These are phyloP conservation scores for Microsporum canis DNA, from an alignment of 2,329 filamentous ascomycete species.

Conservation along the genomic window DNA sequence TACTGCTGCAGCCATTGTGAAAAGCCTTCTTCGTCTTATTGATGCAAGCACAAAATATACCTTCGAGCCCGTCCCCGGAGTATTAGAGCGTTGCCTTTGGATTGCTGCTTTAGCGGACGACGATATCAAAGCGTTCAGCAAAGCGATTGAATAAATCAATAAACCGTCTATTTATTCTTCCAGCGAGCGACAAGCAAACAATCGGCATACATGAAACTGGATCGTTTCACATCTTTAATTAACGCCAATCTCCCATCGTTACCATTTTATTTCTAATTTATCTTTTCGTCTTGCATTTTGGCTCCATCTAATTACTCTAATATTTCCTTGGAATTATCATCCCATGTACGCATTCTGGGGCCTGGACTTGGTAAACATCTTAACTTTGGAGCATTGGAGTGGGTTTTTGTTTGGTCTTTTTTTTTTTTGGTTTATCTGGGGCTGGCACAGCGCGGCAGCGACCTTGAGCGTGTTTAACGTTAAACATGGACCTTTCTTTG, in stretches of 20 bases:
- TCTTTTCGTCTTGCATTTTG: not conserved
- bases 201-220: not conserved
- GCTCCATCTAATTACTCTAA: not conserved
- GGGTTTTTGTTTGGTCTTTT: not conserved
- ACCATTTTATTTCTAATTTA: not conserved
- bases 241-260: not conserved
- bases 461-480: not conserved
- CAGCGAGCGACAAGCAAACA: not conserved
- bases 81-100: slow-evolving; percentile 54
- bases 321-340: not conserved
- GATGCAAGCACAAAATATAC: slow-evolving; percentile 53
- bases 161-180: not conserved
- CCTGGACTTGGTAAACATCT: not conserved
- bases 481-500: not conserved
- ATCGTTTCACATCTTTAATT: not conserved
- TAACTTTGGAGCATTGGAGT: not conserved
- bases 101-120: slow-evolving; percentile 49
- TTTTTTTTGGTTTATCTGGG: not conserved
- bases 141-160: slow-evolving; percentile 23
- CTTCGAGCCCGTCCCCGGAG: slow-evolving; percentile 46
- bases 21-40: slow-evolving; percentile 50
- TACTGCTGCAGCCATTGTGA: slow-evolving; percentile 53
- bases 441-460: not conserved
- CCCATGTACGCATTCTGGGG: slow-evolving; percentile 1
- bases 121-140: slow-evolving; percentile 42